These are phyloP conservation scores for Suillus alpinus DNA, from an alignment of 768 basidiomycete genomes.

Conservation along the genomic window DNA sequence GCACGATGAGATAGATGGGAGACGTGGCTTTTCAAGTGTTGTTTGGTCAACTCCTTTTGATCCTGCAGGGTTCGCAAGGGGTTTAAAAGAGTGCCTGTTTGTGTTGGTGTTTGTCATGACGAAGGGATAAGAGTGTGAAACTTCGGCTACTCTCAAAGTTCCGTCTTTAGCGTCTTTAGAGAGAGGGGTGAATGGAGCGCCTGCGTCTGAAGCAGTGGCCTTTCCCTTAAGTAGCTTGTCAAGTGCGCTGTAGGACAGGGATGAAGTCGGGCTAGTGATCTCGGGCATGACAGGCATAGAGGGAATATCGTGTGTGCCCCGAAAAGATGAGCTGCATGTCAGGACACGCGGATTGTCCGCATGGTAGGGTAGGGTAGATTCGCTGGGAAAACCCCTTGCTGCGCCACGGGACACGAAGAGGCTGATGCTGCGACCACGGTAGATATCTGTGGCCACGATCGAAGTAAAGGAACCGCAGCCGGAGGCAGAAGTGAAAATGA, in stretches of 20 bases:
- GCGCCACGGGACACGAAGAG: conserved; percentile 30
- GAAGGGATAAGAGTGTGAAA: conserved; percentile 8
- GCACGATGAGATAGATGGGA: conserved; percentile 28
- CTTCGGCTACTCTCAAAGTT: conserved; percentile 17
- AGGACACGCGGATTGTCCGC: conserved; percentile 30
- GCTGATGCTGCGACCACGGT: conserved; percentile 33
- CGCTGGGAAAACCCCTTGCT: conserved; percentile 14
- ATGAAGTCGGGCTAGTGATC: conserved; percentile 29
- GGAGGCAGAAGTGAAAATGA: conserved; percentile 17
- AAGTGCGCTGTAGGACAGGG: conserved; percentile 28
- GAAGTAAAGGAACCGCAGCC: conserved; percentile 16
- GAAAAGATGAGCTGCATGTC: conserved; percentile 23
- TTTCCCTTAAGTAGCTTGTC: conserved; percentile 33
- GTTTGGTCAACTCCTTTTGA: conserved; percentile 19
- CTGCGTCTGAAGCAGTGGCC: conserved; percentile 18
- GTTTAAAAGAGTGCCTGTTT: conserved; percentile 29
- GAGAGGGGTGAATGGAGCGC: conserved; percentile 7
- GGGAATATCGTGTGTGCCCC: conserved; percentile 22
- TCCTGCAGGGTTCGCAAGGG: conserved; percentile 26
- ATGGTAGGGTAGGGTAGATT: conserved; percentile 25
- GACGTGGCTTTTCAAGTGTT: conserved; percentile 28
- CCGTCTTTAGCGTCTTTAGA: conserved; percentile 14
- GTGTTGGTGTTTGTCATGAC: conserved; percentile 23
- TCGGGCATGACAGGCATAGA: conserved; percentile 22
- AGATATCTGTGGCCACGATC: conserved; percentile 18